Evolutionary conservation across 1,284 basidiomycete species (phyloP).

Genomic region (Ustilago cynodontis): DNA sequence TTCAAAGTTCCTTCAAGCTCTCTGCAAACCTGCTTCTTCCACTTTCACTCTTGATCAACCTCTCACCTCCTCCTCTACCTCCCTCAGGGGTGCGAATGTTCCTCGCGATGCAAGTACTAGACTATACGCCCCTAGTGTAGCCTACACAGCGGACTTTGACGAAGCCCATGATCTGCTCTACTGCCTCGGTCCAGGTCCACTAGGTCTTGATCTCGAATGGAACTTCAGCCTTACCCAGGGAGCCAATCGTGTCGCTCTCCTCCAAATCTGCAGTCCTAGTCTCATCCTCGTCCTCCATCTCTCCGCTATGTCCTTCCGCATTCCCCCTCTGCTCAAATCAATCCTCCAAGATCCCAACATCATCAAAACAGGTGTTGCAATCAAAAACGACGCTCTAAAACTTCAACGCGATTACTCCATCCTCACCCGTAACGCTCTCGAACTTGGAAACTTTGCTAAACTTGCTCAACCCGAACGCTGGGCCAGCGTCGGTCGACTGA

Average conservation of each 20-base stretch:
- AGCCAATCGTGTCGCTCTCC: constrained; percentile 35
- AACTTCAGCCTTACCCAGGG: constrained; percentile 27
- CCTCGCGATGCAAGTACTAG: not conserved
- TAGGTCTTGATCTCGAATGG: constrained; percentile 64
- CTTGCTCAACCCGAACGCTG: constrained; percentile 44
- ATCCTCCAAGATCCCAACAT: constrained; percentile 45
- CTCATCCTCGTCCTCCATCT: constrained; percentile 55
- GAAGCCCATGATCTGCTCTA: constrained; percentile 40
- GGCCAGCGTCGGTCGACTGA: constrained; percentile 27
- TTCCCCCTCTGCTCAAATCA: constrained; percentile 24
- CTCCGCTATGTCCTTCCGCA: constrained; percentile 39
- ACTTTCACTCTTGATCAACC: not conserved
- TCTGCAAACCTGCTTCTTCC: constrained; percentile 14
- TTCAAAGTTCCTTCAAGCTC: constrained; percentile 13
- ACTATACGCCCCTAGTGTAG: constrained; percentile 30
- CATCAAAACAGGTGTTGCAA: constrained; percentile 60
- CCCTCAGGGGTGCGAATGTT: too few species aligned
- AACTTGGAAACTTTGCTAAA: constrained; percentile 53
- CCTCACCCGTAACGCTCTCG: constrained; percentile 41
- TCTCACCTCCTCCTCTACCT: constrained; percentile 7
- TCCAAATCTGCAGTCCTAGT: constrained; percentile 48
- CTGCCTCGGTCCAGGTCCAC: constrained; percentile 28
- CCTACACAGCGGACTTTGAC: constrained; percentile 37
- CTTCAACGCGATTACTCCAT: constrained; percentile 58
- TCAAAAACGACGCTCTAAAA: constrained; percentile 56